Percentiles rank a stretch among this genome's conserved stretches.
These are phyloP conservation scores for Escovopsis sp. DNA, from an alignment of 2,329 filamentous ascomycete genomes.

Conservation along the genomic window DNA sequence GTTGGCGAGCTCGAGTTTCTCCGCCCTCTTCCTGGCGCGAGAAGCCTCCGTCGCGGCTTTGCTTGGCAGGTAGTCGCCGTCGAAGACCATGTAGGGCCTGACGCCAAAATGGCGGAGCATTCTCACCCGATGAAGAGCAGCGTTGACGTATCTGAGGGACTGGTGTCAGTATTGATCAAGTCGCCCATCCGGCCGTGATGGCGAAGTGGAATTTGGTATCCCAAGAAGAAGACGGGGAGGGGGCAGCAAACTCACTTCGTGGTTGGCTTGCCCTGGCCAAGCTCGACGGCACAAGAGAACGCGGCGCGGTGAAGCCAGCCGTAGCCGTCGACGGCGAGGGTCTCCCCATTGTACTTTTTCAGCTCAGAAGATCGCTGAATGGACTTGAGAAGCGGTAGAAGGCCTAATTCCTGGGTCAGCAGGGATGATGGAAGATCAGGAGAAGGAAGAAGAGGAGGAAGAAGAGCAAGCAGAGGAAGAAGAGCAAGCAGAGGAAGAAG, in stretches of 20 bases:
- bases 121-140: conserved; percentile 73
- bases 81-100: conserved; percentile 89
- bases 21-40: conserved; percentile 57
- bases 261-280: conserved; percentile 78
- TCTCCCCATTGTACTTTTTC: conserved; percentile 76
- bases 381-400: conserved; percentile 85
- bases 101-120: conserved; percentile 92
- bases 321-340: conserved; percentile 89
- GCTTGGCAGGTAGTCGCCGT: conserved; percentile 87
- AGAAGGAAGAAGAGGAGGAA: too few relatives aligned
- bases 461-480: too few relatives aligned
- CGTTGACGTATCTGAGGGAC: conserved; percentile 62
- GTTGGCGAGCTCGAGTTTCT: conserved; percentile 59
- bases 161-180: conserved; percentile 1
- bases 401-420: conserved; percentile 34
- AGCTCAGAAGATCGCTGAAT: conserved; percentile 82
- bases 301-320: conserved; percentile 95
- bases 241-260: conserved; percentile 46
- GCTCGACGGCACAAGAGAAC: conserved; percentile 75
- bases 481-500: too few relatives aligned
- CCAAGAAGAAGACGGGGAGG: too few relatives aligned
- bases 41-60: conserved; percentile 77
- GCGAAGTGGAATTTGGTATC: background rate
- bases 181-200: background rate
- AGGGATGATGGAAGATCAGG: background rate